Evolutionary conservation across 768 basidiomycete genomes (phyloP), one percentile per base, ranked within the genome.

Genomic region (Auricularia sp.): DNA sequence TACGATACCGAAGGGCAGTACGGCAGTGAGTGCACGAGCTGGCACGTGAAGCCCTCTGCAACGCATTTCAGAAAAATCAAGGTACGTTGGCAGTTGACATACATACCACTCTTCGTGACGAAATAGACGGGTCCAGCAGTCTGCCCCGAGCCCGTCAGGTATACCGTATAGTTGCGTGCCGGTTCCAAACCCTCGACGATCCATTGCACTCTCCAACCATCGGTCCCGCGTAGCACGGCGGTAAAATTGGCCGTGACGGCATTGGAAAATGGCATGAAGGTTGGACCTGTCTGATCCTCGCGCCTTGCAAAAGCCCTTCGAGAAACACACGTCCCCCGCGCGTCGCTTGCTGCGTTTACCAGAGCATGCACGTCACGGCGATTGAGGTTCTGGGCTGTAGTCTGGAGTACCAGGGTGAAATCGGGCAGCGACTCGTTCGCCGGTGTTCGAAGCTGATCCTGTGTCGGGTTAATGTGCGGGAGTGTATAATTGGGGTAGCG

Each of bases 401-500:
- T 10, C 6, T 51, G 14, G 5, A 51, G 18, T 51, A 18, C 21
- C 47, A 21, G 21, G 10, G 47, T 51, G 47, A 16, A 51, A 18
- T 51, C 47, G 6, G 47, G 47, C 47, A 51, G 18, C 6, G 47
- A 51, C 6, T 51, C 36, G 66, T 65, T 18, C 1, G 76, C 71
- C 0, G 81, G 68, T 0, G 86, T 79, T 7, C 29, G 72, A 67
- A 16, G 71, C 61, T 0, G 84, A 81, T 29, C 75, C 68, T 0
- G 83, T 74, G 14, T 35, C 11, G 80, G 70, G 67, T 86, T 84
- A 0, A 85, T 84, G 0, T 76, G 70, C 2, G 87, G 85, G 1
- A 93, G 80, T 1, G 87, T 86, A 71, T 90, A 93, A 69, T 91
- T 91, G 11, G 91, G 91, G 70, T 81, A 93, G 33, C 73, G 10